Conservation (phyloP, 2,329 filamentous ascomycete species). For the Phyllosticta citriasiana region DNA sequence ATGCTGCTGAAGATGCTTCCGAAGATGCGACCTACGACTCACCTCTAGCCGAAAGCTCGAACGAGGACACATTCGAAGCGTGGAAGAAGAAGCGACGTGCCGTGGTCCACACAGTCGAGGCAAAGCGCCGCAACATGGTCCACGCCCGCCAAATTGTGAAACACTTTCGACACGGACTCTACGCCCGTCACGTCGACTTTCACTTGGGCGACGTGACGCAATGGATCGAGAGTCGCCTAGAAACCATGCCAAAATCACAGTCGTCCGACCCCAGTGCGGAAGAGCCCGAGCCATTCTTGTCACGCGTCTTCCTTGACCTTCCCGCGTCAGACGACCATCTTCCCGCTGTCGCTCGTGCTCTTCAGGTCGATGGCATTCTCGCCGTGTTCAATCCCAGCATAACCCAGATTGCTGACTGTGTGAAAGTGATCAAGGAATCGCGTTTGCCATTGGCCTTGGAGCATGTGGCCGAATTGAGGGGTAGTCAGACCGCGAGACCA, state of each 20-base stretch:
- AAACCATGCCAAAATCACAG: constrained; percentile 15
- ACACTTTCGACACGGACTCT: constrained; percentile 60
- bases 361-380: constrained; percentile 55
- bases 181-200: constrained; percentile 62
- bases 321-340: constrained; percentile 50
- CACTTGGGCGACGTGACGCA: constrained; percentile 56
- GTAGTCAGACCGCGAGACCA: constrained; percentile 45
- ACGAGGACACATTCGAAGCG: constrained; percentile 14
- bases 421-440: constrained; percentile 44
- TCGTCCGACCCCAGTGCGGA: neutral
- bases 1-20: constrained; percentile 20
- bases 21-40: constrained; percentile 9
- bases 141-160: constrained; percentile 56
- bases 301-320: constrained; percentile 64
- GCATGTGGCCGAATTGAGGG: constrained; percentile 48
- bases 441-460: constrained; percentile 49
- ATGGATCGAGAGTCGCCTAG: constrained; percentile 40
- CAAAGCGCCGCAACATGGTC: constrained; percentile 49
- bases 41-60: constrained; percentile 12
- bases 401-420: constrained; percentile 62
- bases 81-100: constrained; percentile 43
- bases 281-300: constrained; percentile 46
- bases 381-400: constrained; percentile 68
- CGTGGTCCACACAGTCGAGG: constrained; percentile 66
- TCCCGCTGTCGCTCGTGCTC: constrained; percentile 42